phyloP scores from a whole-genome alignment of 73 alveolate genomes.

The Durusdinium trenchii region DNA sequence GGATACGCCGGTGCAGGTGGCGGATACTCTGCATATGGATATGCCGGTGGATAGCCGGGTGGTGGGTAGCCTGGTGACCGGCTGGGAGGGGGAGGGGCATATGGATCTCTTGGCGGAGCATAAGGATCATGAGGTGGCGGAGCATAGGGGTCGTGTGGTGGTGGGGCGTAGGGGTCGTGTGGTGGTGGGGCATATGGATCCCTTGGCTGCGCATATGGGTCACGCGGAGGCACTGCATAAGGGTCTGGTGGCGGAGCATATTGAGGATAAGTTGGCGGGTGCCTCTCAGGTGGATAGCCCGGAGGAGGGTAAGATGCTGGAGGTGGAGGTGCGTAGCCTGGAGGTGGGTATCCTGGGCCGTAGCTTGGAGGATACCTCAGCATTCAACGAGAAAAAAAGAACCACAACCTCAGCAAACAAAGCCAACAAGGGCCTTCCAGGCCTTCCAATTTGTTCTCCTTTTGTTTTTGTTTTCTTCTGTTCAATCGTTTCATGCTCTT shows the following conservation, averaged over 20 bases:
- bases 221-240: neutral
- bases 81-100: neutral
- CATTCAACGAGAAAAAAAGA: too few species aligned
- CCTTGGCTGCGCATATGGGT: too few species aligned
- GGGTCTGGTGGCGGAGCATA: constrained; percentile 18
- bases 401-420: too few species aligned
- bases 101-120: neutral
- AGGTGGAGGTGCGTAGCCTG: constrained; percentile 29
- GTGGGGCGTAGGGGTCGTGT: neutral
- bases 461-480: too few species aligned
- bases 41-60: neutral
- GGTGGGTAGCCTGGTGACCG: constrained; percentile 38
- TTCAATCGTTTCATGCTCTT: too few species aligned
- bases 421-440: too few species aligned
- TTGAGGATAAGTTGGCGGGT: neutral
- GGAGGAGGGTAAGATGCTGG: neutral
- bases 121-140: constrained; percentile 31
- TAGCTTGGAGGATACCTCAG: constrained; percentile 19
- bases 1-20: constrained; percentile 14
- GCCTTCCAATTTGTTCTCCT: too few species aligned
- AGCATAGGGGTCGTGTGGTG: constrained; percentile 33
- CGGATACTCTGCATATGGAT: neutral
- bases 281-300: constrained; percentile 50
- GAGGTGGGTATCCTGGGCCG: constrained; percentile 58
- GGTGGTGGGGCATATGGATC: constrained; percentile 47